A percentile compares a stretch with the other conserved stretches of the same genome.
phyloP scores from a whole-genome alignment of 441 rosid genomes.

The Dalechampia spathulata region DNA sequence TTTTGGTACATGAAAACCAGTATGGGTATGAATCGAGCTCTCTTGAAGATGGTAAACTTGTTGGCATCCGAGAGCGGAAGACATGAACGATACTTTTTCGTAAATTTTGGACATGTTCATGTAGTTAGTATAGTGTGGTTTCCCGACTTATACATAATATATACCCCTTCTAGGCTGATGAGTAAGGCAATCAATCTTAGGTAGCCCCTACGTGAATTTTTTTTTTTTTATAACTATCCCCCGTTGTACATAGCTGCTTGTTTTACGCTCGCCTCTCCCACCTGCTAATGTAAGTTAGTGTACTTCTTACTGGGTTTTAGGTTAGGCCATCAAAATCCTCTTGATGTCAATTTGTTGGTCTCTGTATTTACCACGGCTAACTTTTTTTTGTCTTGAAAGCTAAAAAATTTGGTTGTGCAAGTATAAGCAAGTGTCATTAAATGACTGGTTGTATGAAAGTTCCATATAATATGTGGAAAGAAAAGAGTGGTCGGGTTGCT shows the following conservation, averaged over 20 bases:
- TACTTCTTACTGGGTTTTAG: constrained; percentile 9
- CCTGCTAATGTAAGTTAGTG: constrained; percentile 24
- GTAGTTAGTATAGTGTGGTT: constrained; percentile 23
- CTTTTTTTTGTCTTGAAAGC: not conserved
- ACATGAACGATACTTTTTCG: constrained; percentile 19
- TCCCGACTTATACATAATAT: constrained; percentile 22
- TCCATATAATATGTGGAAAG: not conserved
- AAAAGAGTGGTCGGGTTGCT: not conserved
- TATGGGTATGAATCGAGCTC: constrained; percentile 5
- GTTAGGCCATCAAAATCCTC: constrained; percentile 3
- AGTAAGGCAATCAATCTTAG: constrained; percentile 21
- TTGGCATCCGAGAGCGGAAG: constrained; percentile 10
- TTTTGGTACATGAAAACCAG: constrained; percentile 12
- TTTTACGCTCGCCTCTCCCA: not conserved
- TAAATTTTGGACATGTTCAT: constrained; percentile 32
- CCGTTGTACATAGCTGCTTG: constrained; percentile 24
- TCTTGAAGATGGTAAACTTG: constrained; percentile 14
- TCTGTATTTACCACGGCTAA: not conserved
- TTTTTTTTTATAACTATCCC: not conserved
- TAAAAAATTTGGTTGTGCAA: not conserved
- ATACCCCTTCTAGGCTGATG: constrained; percentile 6
- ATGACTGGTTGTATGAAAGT: not conserved
- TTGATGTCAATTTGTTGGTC: constrained; percentile 8
- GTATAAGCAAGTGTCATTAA: not conserved
- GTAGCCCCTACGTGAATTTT: constrained; percentile 14